Evolutionary conservation across 345 rosid genomes (phyloP).

Genomic region (Abelmoschus esculentus): DNA sequence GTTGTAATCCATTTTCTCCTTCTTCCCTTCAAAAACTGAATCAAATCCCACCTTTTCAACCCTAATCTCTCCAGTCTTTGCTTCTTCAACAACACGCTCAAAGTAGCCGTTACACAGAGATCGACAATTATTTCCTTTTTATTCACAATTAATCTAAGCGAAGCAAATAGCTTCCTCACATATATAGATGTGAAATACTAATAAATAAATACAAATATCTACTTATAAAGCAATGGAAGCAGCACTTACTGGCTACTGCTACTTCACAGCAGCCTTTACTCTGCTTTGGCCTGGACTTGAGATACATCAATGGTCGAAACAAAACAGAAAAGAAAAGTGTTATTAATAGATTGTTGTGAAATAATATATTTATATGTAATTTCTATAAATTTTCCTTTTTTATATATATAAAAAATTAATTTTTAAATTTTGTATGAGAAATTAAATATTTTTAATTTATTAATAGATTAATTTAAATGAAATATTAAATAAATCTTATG

Average conservation of each 20-base stretch:
- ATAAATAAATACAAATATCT: not conserved
- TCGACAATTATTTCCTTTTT: not conserved
- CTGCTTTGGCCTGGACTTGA: not conserved
- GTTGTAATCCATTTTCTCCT: slow-evolving; percentile 8
- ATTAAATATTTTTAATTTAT: too few species aligned
- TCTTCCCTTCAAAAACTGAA: not conserved
- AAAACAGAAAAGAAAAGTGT: not conserved
- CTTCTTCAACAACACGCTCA: not conserved
- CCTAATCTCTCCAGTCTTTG: not conserved
- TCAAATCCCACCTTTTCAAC: not conserved
- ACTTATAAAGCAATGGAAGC: not conserved
- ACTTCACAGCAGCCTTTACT: not conserved
- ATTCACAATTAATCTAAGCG: not conserved
- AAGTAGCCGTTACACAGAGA: slow-evolving; percentile 16
- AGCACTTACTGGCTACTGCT: not conserved
- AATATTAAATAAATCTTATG: too few species aligned
- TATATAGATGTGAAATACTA: not conserved
- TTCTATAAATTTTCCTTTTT: too few species aligned
- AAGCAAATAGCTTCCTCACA: not conserved
- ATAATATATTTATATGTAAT: too few species aligned
- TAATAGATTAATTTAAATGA: too few species aligned
- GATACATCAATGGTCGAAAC: not conserved
- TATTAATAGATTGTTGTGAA: too few species aligned
- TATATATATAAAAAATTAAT: too few species aligned
- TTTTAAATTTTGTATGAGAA: too few species aligned